phyloP scores from a whole-genome alignment of 345 rosid genomes.

The Rhodomyrtus tomentosa region DNA sequence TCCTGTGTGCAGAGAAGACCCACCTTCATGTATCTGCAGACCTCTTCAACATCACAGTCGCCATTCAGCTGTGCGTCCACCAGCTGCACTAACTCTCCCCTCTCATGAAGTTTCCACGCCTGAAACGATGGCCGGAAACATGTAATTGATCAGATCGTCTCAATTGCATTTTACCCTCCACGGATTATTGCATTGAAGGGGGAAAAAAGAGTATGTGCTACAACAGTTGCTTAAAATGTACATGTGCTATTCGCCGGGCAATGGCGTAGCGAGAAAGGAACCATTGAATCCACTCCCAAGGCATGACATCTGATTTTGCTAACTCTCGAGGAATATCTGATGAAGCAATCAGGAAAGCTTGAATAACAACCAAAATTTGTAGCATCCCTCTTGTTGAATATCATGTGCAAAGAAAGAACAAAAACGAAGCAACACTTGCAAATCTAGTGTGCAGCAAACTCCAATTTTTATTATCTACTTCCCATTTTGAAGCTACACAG shows the following conservation, averaged over 20 bases:
- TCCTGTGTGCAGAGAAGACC: slow-evolving; percentile 68
- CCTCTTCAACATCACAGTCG: slow-evolving; percentile 28
- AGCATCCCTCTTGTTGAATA: neutral
- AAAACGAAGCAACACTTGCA: neutral
- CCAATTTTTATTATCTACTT: neutral
- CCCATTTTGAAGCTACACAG: neutral
- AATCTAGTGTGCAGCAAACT: neutral
- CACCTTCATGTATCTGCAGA: slow-evolving; percentile 32
- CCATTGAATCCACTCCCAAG: neutral
- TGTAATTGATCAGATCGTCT: neutral
- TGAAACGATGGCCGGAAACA: neutral
- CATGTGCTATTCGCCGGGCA: neutral
- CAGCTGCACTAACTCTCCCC: slow-evolving; percentile 16
- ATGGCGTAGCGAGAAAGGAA: neutral
- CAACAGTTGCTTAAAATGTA: neutral
- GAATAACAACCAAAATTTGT: neutral
- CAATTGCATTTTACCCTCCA: neutral
- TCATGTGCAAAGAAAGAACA: neutral
- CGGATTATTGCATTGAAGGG: neutral
- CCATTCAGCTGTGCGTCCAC: slow-evolving; percentile 24
- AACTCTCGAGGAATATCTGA: neutral
- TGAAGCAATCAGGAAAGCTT: neutral
- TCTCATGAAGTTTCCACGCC: slow-evolving; percentile 35
- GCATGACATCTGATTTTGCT: neutral
- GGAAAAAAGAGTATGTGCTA: neutral